Percentiles rank a stretch among this genome's conserved stretches.
These are phyloP conservation scores for Pugionium cornutum DNA, from an alignment of 345 rosid species.

Conservation along the genomic window DNA sequence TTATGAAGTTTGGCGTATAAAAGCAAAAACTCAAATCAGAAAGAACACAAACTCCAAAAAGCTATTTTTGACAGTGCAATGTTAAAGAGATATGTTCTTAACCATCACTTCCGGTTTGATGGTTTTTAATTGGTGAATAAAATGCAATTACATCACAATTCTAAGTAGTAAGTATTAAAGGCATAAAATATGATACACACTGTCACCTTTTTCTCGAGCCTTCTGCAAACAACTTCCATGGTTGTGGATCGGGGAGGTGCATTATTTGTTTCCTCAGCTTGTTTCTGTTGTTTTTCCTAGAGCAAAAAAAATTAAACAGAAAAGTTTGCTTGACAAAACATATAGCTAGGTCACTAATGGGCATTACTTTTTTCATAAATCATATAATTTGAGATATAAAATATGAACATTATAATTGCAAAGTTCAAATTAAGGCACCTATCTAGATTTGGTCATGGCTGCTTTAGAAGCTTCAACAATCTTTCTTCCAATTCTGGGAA, in stretches of 20 bases:
- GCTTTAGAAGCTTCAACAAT: slow-evolving; percentile 65
- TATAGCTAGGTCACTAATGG: not conserved
- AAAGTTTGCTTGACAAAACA: not conserved
- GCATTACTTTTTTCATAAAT: not conserved
- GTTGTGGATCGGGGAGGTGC: slow-evolving; percentile 67
- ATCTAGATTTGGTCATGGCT: slow-evolving; percentile 58
- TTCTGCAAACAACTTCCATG: slow-evolving; percentile 63
- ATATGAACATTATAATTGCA: too few species aligned
- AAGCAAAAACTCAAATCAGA: too few species aligned
- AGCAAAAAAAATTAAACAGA: slow-evolving; percentile 4
- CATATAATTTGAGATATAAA: slow-evolving; percentile 27
- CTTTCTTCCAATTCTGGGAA: slow-evolving; percentile 50
- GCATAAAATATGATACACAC: not conserved
- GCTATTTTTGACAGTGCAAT: too few species aligned
- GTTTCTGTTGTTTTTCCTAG: slow-evolving; percentile 83
- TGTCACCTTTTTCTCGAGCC: slow-evolving; percentile 69
- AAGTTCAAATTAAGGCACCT: slow-evolving; percentile 61
- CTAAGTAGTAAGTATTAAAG: not conserved
- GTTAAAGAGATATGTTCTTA: too few species aligned
- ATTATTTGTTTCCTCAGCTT: slow-evolving; percentile 76
- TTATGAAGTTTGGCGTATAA: too few species aligned
- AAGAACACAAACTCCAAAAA: too few species aligned
- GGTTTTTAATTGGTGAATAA: not conserved
- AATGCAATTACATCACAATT: too few species aligned
- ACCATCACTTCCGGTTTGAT: too few species aligned